Base-by-base conservation (phyloP, 352 stramenopile species). In the Phytophthora europaea region DNA sequence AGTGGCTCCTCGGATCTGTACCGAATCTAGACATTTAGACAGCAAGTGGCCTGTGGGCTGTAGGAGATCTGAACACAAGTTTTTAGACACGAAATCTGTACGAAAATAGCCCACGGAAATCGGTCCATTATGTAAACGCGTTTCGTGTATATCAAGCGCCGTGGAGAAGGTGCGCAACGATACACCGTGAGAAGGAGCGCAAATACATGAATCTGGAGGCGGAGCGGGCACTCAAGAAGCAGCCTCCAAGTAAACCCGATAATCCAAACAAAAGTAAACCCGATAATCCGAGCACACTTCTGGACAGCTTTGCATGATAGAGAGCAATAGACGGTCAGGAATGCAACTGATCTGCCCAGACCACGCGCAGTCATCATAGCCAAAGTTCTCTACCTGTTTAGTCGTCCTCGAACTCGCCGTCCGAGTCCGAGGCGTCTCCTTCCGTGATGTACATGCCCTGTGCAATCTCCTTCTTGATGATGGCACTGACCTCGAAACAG, bases 361-460 rank as follows among this genome's bases (percentile, higher is more conserved):
- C n/a, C n/a, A 28, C 26, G 26, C 26, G 28, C 28, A 31, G 28
- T 31, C 28, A n/a, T 12, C 12, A 4, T 8, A 45, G 38, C 4
- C 18, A 31, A 31, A 31, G 13, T n/a, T 45, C 38, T 45, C 13
- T n/a, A 45, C 38, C 38, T n/a, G 13, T 26, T 78, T 75, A 84
- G 59, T 91, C 85, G 57, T 95, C 88, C 47, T 93, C 85, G 60
- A 96, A 96, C 43, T 96, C 89, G 75, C 89, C 94, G 79, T 91
- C 86, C 76, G 89, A 96, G 78, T 96, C 90, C 2, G 89, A 95
- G 34, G 77, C 86, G 43, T 84, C 76, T 65, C 72, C 83, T 6
- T 79, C 81, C 34, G 80, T 75, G 56, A 94, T 72, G 22, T 85
- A 85, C 67, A 97, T 82, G 22, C 81, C 87, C 22, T 81, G 70